Percentiles rank a stretch among this genome's conserved stretches.
Conservation (phyloP, 108 stramenopile genomes). For the Phaeodactylum tricornutum region DNA sequence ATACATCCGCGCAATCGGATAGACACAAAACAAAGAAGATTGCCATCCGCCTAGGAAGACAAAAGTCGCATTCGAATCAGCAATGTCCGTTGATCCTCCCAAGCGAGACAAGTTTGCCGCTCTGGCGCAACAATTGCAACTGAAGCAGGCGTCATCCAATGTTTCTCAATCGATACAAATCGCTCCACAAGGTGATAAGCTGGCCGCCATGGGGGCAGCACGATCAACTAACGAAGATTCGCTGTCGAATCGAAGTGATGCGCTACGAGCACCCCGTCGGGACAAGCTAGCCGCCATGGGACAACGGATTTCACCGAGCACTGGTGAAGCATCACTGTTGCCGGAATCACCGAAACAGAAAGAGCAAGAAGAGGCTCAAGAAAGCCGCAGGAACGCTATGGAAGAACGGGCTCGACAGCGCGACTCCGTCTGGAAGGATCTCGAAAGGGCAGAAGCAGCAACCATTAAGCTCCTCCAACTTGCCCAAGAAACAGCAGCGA, state of each 20-base stretch:
- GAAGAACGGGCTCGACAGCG: neutral
- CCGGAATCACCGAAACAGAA: neutral
- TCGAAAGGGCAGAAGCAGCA: neutral
- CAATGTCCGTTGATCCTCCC: too few species aligned
- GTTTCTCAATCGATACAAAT: too few species aligned
- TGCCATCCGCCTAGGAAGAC: too few species aligned
- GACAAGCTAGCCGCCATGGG: neutral
- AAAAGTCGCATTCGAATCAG: too few species aligned
- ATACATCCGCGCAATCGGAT: too few species aligned
- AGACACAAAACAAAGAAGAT: too few species aligned
- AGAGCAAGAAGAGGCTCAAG: neutral
- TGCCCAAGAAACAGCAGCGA: neutral
- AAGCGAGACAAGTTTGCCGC: conserved; percentile 10
- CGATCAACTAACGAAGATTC: too few species aligned
- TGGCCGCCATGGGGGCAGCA: too few species aligned
- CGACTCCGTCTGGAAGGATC: neutral
- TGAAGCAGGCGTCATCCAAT: too few species aligned
- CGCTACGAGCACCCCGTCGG: neutral
- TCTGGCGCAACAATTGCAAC: too few species aligned
- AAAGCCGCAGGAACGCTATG: neutral
- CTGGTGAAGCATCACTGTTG: neutral
- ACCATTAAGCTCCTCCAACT: neutral
- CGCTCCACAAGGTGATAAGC: too few species aligned
- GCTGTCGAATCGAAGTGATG: too few species aligned
- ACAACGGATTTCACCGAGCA: neutral